Conservation (phyloP, 2,329 filamentous ascomycete species). For the Xylaria sp. region DNA sequence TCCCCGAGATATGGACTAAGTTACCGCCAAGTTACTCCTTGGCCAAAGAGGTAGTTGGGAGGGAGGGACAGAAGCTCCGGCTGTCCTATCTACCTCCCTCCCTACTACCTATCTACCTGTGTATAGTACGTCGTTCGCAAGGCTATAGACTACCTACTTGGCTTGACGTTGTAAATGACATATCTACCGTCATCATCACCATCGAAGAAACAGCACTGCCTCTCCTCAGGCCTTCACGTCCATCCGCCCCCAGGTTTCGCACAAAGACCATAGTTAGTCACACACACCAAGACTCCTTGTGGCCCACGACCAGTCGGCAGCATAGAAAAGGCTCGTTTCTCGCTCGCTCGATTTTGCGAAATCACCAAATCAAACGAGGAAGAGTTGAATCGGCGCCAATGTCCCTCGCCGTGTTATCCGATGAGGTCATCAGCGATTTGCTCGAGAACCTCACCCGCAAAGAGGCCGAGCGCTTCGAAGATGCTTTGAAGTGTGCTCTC, state of each 20-base stretch:
- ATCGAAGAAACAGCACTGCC: background rate
- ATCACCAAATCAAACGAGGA: slow-evolving; percentile 1
- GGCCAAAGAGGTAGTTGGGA: background rate
- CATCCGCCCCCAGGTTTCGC: background rate
- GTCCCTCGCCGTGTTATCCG: slow-evolving; percentile 68
- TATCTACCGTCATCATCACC: background rate
- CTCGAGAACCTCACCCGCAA: slow-evolving; percentile 64
- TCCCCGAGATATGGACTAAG: slow-evolving; percentile 6
- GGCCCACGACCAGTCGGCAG: background rate
- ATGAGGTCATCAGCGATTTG: slow-evolving; percentile 65
- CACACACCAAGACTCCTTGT: background rate
- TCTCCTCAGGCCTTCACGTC: background rate
- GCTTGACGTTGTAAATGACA: background rate
- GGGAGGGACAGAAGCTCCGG: slow-evolving; percentile 1
- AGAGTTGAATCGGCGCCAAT: slow-evolving; percentile 45
- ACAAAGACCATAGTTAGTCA: background rate
- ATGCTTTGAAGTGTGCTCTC: slow-evolving; percentile 62
- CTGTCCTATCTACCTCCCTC: background rate
- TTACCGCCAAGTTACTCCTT: background rate
- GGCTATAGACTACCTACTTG: background rate
- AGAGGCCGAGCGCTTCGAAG: slow-evolving; percentile 65
- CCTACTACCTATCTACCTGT: background rate
- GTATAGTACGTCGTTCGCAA: background rate
- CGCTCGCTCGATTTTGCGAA: background rate
- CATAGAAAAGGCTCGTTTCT: background rate